Conservation (phyloP, 2,329 filamentous ascomycete species). For the Corynespora cassiicola region DNA sequence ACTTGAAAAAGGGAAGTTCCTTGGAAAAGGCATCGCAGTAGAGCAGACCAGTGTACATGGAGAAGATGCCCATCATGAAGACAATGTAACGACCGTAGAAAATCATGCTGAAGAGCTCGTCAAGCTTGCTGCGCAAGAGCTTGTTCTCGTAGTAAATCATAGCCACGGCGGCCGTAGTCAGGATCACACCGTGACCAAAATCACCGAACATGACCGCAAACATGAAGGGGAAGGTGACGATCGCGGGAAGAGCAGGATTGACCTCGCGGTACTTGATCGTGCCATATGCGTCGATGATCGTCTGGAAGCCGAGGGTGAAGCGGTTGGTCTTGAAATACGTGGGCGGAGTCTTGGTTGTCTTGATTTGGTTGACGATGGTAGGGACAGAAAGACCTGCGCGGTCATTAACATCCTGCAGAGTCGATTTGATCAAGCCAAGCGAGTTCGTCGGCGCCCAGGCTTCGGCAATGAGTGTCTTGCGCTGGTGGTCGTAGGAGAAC, state of each 20-base stretch:
- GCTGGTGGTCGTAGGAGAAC: constrained; percentile 94
- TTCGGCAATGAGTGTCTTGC: constrained; percentile 96
- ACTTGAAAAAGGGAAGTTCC: constrained; percentile 85
- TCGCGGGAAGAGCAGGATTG: constrained; percentile 93
- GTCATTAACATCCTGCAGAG: constrained; percentile 95
- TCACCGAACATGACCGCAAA: constrained; percentile 99
- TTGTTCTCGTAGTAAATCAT: constrained; percentile 98
- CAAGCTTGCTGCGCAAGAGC: constrained; percentile 82
- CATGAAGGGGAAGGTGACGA: constrained; percentile 98
- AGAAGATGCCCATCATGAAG: constrained; percentile 96
- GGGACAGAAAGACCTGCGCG: constrained; percentile 94
- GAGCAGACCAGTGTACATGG: constrained; percentile 93
- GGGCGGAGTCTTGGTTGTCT: constrained; percentile 94
- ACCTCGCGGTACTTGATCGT: constrained; percentile 97
- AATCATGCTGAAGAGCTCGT: constrained; percentile 97
- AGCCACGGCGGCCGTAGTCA: constrained; percentile 80
- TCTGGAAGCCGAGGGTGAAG: constrained; percentile 97
- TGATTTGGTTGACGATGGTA: constrained; percentile 97
- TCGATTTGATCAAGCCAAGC: constrained; percentile 86
- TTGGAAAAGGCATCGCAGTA: constrained; percentile 99
- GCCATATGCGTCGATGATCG: constrained; percentile 98
- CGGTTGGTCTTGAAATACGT: constrained; percentile 99
- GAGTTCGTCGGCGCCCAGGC: constrained; percentile 97
- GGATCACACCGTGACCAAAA: constrained; percentile 89
- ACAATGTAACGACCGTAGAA: constrained; percentile 99